Evolutionary conservation across 768 basidiomycete species (phyloP), one percentile per base, ranked within the genome.

Genomic region (Xerocomellus intermedius): DNA sequence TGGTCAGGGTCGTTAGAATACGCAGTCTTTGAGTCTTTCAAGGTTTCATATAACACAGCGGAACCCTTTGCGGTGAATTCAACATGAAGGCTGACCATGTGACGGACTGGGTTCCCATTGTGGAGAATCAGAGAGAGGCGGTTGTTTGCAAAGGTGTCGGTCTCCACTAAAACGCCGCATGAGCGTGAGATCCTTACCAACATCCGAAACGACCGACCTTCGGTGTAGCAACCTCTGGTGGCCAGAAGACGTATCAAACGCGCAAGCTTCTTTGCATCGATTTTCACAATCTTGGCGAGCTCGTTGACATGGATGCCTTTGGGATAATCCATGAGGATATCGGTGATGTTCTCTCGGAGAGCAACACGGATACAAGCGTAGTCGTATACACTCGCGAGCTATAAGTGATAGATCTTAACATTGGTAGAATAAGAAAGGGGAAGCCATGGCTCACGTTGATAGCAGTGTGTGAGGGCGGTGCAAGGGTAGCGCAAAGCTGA

Each of bases 401-500:
- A 42, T 21, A 13, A 14, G n/a, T 21, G n/a, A 42, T 17, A 8
- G 4, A 24, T 3, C 8, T 41, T 24, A 47, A 19, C 1, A 19
- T 41, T 19, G 4, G 14, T 22, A 7, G 22, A 3, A 36, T 33
- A n/a, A 0, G 26, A 42, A 19, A 42, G 24, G 4, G 22, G 5
- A 5, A 30, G 9, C 9, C 1, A 22, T 10, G 43, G 21, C 69
- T 33, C 48, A 76, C 74, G 32, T 73, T 74, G 39, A 66, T 54
- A 2, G 65, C 64, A 4, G 63, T 67, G 46, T 74, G 73, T 7
- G 60, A 49, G n/a, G 74, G 75, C 0, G 64, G 73, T 12, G 73
- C 71, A 10, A 75, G 62, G n/a, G 71, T 71, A 10, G 67, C 46
- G 55, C 73, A 72, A 36, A 76, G 38, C 52, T 73, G 75, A 16